Conservation (phyloP, 2,329 filamentous ascomycete species). For the Ilyonectria robusta region DNA sequence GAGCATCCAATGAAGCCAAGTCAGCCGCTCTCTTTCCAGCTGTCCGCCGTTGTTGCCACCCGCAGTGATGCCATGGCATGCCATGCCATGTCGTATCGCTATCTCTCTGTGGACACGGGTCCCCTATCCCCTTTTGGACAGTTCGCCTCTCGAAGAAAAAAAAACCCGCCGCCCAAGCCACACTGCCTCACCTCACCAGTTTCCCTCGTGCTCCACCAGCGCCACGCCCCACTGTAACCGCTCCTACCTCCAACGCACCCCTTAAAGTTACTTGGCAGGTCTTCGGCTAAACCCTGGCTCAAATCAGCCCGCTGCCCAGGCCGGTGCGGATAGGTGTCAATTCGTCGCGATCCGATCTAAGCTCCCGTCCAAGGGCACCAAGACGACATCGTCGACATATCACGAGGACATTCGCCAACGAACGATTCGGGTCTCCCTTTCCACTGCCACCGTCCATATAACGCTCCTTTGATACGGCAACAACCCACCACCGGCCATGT, state of each 20-base stretch:
- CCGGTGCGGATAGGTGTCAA: slow-evolving; percentile 50
- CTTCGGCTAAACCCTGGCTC: slow-evolving; percentile 45
- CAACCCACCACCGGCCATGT: slow-evolving; percentile 41
- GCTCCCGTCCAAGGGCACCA: slow-evolving; percentile 34
- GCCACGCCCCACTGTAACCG: background rate
- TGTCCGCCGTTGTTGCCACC: background rate
- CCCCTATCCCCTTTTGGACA: slow-evolving; percentile 41
- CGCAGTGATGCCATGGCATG: background rate
- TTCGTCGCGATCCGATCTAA: slow-evolving; percentile 44
- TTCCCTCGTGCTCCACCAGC: slow-evolving; percentile 7
- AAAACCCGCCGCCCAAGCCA: slow-evolving; percentile 18
- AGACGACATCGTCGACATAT: slow-evolving; percentile 22
- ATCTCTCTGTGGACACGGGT: slow-evolving; percentile 33
- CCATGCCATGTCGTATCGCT: slow-evolving; percentile 28
- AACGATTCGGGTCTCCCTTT: slow-evolving; percentile 6
- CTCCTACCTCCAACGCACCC: slow-evolving; percentile 10
- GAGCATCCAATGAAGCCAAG: slow-evolving; percentile 22
- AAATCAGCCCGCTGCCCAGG: slow-evolving; percentile 20
- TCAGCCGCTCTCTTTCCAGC: background rate
- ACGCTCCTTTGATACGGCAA: slow-evolving; percentile 18
- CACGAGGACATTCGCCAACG: slow-evolving; percentile 23
- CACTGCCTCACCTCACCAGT: slow-evolving; percentile 8
- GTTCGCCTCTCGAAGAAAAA: slow-evolving; percentile 24
- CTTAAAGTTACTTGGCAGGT: slow-evolving; percentile 8
- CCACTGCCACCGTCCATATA: background rate